Base-by-base conservation (phyloP, 495 filamentous ascomycete species). In the Beverwykella pulmonaria region DNA sequence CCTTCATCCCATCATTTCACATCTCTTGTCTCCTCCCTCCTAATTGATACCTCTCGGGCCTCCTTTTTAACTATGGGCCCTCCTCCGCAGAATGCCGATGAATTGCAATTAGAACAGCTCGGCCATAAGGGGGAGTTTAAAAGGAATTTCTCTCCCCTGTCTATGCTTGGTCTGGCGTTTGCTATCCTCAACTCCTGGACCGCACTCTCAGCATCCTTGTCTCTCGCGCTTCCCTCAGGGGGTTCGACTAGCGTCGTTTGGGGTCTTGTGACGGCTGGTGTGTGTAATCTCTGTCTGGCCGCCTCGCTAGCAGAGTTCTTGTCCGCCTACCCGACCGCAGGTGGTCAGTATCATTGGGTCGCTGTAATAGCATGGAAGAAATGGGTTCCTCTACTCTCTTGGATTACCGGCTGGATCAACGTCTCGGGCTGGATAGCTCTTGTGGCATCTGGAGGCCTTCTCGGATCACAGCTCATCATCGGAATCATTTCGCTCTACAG, bases 371-470 rank as follows among this genome's bases (percentile, higher is more conserved):
- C 82, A 22, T 86, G 82, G 79, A 75, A 79, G 68, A 77, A 73
- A 50, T 90, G 82, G 82, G 84, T 85, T 49, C 84, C 85, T 0
- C 74, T 86, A 22, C 76, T 91, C 6, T 86, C 83, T 12, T 92
- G 86, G 84, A 84, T 87, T 30, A 90, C 87, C 0, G 89, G 89
- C 10, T 92, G 89, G 89, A 85, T 91, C 61, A 91, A 89, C 73
- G 84, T 87, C 29, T 84, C 85, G 30, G 89, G 87, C 19, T 91
- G 88, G 89, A 88, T 91, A 69, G 72, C 68, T 2, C 54, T 77
- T 27, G 66, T 72, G 0, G 76, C 76, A 29, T 73, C 75, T 10
- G 76, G 67, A 5, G 76, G 76, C 3, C 72, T 77, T 14, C 72
- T 74, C 29, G 80, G 75, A 8, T 79, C 77, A 39, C 79, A 82